Percentiles rank a stretch among this genome's conserved stretches.
These are phyloP conservation scores for Begonia masoniana DNA, from an alignment of 306 rosid genomes.

Conservation along the genomic window DNA sequence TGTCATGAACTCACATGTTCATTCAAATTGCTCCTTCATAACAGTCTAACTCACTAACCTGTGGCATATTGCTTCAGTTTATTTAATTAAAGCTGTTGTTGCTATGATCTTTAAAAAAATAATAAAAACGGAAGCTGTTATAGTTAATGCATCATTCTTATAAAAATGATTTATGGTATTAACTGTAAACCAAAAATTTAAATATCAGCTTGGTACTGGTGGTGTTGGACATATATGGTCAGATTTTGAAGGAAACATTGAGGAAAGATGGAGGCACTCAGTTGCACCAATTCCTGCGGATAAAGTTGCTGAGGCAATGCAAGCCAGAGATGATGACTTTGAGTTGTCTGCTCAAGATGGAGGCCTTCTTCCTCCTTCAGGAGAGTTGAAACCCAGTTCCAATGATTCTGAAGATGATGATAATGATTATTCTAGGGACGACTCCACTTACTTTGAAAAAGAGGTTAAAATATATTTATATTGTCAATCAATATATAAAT, in stretches of 20 bases:
- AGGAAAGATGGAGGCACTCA: constrained; percentile 98
- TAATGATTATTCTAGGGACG: constrained; percentile 53
- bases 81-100: too few species aligned
- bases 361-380: constrained; percentile 61
- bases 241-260: constrained; percentile 67
- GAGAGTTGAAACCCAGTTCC: constrained; percentile 60
- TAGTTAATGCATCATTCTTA: too few species aligned
- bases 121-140: too few species aligned
- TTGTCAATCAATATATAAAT: constrained; percentile 7
- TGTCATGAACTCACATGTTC: too few species aligned
- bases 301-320: constrained; percentile 51
- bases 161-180: too few species aligned
- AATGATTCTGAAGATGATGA: constrained; percentile 55
- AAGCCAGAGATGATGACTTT: constrained; percentile 48
- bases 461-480: constrained; percentile 36
- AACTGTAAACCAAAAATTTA: background rate
- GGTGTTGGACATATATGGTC: constrained; percentile 89
- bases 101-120: too few species aligned
- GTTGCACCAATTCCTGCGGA: constrained; percentile 87
- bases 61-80: too few species aligned
- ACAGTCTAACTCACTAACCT: too few species aligned
- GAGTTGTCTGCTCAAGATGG: constrained; percentile 42
- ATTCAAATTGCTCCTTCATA: too few species aligned
- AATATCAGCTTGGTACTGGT: constrained; percentile 76
- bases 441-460: constrained; percentile 48